Conservation (phyloP, 2,329 filamentous ascomycete genomes). For the Zasmidium angulare region DNA sequence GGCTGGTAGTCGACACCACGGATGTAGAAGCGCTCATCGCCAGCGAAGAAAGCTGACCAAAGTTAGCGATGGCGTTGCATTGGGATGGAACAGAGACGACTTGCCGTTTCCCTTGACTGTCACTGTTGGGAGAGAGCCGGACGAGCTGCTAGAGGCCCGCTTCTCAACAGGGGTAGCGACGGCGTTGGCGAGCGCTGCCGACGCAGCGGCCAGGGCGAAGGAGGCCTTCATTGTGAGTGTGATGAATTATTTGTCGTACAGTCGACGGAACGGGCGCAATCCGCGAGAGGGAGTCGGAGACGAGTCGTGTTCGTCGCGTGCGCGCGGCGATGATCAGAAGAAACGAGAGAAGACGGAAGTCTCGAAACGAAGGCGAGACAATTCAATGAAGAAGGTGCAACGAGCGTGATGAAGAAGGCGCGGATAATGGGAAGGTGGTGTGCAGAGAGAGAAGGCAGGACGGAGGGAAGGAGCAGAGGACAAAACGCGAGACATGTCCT, state of each 20-base stretch:
- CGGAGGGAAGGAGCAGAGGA: not conserved
- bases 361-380: not conserved
- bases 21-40: constrained; percentile 60
- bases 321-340: no score
- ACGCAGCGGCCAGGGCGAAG: constrained; percentile 46
- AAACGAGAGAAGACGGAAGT: no score
- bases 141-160: constrained; percentile 35
- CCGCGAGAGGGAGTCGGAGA: no score
- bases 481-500: not conserved
- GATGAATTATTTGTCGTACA: not conserved
- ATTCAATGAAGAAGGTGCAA: not conserved
- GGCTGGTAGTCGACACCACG: constrained; percentile 57
- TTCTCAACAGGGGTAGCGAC: constrained; percentile 42
- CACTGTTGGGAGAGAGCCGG: constrained; percentile 53
- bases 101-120: constrained; percentile 61
- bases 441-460: not conserved
- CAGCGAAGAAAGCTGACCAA: constrained; percentile 61
- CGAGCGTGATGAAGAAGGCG: not conserved
- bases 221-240: constrained; percentile 52
- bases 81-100: not conserved
- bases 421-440: not conserved
- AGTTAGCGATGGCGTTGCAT: constrained; percentile 20
- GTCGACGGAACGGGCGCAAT: not conserved
- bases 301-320: no score
- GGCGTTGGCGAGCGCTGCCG: constrained; percentile 47